Conservation (phyloP, 257 asterid species). For the Jacaranda mimosifolia region DNA sequence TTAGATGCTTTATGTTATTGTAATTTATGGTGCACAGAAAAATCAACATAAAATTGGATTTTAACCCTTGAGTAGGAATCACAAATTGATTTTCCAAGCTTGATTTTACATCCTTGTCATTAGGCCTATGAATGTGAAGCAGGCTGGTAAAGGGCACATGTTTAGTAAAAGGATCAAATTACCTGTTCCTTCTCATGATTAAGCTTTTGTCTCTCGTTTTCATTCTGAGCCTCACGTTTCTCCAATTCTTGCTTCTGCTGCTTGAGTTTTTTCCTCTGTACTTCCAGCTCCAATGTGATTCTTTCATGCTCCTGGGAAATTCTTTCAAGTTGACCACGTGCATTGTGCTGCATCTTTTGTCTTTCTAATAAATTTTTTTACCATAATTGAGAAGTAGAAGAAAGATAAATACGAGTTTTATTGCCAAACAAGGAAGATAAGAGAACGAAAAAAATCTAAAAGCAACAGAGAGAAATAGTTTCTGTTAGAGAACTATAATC, state of each 20-base stretch:
- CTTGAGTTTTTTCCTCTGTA: conserved; percentile 42
- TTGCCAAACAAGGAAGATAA: neutral
- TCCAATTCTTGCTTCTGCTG: conserved; percentile 46
- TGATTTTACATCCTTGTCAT: neutral
- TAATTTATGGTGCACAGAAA: neutral
- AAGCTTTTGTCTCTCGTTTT: conserved; percentile 42
- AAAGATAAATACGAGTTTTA: conserved; percentile 17
- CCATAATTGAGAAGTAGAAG: neutral
- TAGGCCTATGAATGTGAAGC: no score
- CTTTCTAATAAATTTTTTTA: conserved; percentile 41
- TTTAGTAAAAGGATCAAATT: conserved; percentile 19
- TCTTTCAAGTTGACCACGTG: conserved; percentile 36
- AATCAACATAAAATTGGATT: neutral
- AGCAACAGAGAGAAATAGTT: neutral
- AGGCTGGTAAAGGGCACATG: neutral
- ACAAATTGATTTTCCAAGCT: neutral
- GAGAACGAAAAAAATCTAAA: neutral
- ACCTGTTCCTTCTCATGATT: conserved; percentile 52
- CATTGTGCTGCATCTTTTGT: conserved; percentile 44
- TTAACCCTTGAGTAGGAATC: no score
- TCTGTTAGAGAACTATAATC: conserved; percentile 18
- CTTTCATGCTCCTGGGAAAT: conserved; percentile 43
- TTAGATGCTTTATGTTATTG: neutral
- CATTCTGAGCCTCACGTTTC: conserved; percentile 58
- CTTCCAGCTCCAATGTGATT: conserved; percentile 40